Conservation (phyloP, 75 land plant species). For the Selaginella moellendorffii region DNA sequence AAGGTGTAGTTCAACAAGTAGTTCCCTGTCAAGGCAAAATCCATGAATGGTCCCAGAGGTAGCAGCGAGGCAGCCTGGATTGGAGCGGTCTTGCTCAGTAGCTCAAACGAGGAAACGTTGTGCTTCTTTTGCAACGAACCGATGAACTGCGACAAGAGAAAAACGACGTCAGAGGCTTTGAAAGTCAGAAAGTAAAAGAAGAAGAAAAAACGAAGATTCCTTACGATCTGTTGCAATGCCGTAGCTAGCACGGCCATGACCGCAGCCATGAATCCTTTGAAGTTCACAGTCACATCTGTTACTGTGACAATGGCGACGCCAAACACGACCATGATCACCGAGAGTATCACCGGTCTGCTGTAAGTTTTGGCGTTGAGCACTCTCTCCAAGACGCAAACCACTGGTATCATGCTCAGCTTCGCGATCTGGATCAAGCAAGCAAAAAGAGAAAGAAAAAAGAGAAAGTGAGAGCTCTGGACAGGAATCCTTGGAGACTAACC, state of each 20-base stretch:
- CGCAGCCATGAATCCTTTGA: slow-evolving; percentile 53
- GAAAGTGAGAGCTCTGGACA: not conserved
- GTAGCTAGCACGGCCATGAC: slow-evolving; percentile 58
- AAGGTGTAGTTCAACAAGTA: slow-evolving; percentile 33
- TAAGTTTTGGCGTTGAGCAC: slow-evolving; percentile 36
- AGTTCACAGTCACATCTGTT: slow-evolving; percentile 40
- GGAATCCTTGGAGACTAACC: slow-evolving; percentile 27
- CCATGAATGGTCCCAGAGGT: slow-evolving; percentile 55
- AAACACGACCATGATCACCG: slow-evolving; percentile 33
- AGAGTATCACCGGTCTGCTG: slow-evolving; percentile 30
- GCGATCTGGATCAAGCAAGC: slow-evolving; percentile 26
- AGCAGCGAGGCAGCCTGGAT: slow-evolving; percentile 73
- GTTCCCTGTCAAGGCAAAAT: slow-evolving; percentile 42
- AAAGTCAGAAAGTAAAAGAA: not conserved
- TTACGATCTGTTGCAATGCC: slow-evolving; percentile 77
- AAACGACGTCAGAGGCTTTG: too few relatives aligned
- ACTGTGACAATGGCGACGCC: slow-evolving; percentile 49
- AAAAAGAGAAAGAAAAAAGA: not conserved
- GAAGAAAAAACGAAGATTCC: not conserved
- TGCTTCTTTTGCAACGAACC: slow-evolving; percentile 77
- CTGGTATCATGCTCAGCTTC: slow-evolving; percentile 54
- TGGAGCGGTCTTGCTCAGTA: slow-evolving; percentile 84
- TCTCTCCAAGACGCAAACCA: slow-evolving; percentile 41
- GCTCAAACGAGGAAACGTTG: slow-evolving; percentile 64
- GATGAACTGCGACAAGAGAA: slow-evolving; percentile 36